Evolutionary conservation across 306 rosid species (phyloP), one percentile per base, ranked within the genome.

Genomic region (Carpinus fangiana): DNA sequence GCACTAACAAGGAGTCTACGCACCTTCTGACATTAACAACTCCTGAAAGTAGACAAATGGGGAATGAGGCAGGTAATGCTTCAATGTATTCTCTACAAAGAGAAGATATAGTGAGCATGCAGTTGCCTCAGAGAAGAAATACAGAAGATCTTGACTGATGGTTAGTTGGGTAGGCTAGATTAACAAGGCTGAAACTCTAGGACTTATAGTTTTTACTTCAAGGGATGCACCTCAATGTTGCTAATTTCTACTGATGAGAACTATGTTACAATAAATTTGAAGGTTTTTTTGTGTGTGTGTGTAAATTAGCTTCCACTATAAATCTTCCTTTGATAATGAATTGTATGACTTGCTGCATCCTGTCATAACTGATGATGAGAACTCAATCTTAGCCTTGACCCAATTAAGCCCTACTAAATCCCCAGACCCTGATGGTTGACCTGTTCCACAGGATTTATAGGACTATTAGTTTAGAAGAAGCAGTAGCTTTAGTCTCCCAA

Each of bases 101-200:
- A 74, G 98, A 93, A 85, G 97, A 95, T 82, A 90, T 90, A 69
- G 90, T 82, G 17, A 91, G 87, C 90, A 91, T 90, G 99, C 99
- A 95, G 67, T 88, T 95, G 74, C 99, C 99, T 78, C 92, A 89
- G 54, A 92, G 90, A 87, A 88, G 87, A 66, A 70, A 77, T 34
- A 68, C 84, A 12, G 78, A 72, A 48, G 93, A 85, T 64, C 8
- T 89, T 50, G 89, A 92, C 85, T 94, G 70, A 88, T 69, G 64
- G 75, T 34, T 75, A 43, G 59, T 47, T 54, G 74, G 76, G 14
- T 62, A 20, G 23, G 61, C 34, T 52, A 73, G 74, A 55, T 38
- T 68, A 78, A 75, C 68, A 76, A 76, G 71, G 18, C 5, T 67
- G 23, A 48, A 16, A 18, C 21, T 50, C 17, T 41, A 36, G 56